phyloP scores from a whole-genome alignment of 495 filamentous ascomycete species.

The Aspergillus indologenus region DNA sequence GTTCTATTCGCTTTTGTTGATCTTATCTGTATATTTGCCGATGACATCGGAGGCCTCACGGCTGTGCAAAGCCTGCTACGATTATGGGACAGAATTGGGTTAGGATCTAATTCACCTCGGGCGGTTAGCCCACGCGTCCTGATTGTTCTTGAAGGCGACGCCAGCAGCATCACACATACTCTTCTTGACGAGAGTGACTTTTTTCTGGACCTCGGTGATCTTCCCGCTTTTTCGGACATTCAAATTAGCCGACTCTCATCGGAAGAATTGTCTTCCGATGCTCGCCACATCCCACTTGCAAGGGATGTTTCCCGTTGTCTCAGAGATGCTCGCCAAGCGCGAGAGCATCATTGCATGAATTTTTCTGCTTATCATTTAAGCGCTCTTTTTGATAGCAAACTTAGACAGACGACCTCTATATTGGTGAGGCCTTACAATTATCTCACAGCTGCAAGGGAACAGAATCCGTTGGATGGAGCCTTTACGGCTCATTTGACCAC shows the following conservation, averaged over 20 bases:
- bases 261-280: constrained; percentile 9
- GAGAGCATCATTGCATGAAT: not conserved
- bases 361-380: constrained; percentile 24
- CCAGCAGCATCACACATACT: constrained; percentile 1
- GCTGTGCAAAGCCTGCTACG: constrained; percentile 3
- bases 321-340: not conserved
- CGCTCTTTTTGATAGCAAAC: constrained; percentile 20
- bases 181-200: constrained; percentile 6
- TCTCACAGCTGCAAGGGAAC: constrained; percentile 13
- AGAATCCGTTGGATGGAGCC: constrained; percentile 20
- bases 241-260: constrained; percentile 6
- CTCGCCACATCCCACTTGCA: constrained; percentile 8
- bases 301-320: constrained; percentile 7
- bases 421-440: constrained; percentile 23
- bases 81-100: constrained; percentile 8
- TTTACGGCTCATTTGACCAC: constrained; percentile 18
- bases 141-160: constrained; percentile 4
- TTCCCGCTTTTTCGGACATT: constrained; percentile 9
- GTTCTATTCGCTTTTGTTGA: constrained; percentile 13
- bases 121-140: constrained; percentile 11
- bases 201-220: constrained; percentile 6
- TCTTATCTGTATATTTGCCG: constrained; percentile 17
- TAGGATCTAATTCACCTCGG: constrained; percentile 2
- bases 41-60: constrained; percentile 12
- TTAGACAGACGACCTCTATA: constrained; percentile 13